These are phyloP conservation scores for Claviceps spartinae DNA, from an alignment of 2,329 filamentous ascomycete species.

Conservation along the genomic window DNA sequence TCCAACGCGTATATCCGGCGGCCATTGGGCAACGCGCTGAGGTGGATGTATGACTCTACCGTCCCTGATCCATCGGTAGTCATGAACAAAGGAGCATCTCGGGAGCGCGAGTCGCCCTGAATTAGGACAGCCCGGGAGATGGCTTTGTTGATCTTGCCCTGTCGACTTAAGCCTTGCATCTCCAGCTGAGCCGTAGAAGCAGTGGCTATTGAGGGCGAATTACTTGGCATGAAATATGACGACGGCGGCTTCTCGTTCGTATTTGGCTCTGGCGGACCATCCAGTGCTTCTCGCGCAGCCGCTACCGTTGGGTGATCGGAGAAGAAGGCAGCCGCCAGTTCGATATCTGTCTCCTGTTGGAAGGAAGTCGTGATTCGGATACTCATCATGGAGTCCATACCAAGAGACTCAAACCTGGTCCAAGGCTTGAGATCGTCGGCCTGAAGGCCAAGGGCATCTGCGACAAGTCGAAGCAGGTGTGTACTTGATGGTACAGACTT, in stretches of 20 bases:
- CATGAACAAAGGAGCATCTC: not conserved
- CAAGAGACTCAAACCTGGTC: not conserved
- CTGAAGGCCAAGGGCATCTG: not conserved
- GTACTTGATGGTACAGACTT: too few species aligned
- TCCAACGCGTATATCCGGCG: not conserved
- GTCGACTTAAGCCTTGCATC: not conserved
- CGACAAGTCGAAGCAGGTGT: not conserved
- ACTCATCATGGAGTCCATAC: not conserved
- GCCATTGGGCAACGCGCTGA: not conserved
- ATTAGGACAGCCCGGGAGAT: not conserved
- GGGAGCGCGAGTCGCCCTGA: not conserved
- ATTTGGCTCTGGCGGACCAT: not conserved
- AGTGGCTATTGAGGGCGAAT: not conserved
- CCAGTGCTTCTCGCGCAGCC: not conserved
- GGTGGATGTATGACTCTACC: not conserved
- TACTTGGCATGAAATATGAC: not conserved
- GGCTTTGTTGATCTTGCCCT: not conserved
- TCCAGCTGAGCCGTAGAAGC: not conserved
- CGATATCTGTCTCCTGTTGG: not conserved
- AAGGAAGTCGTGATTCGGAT: not conserved
- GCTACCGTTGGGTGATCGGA: not conserved
- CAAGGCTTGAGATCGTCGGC: not conserved
- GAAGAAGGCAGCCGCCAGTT: not conserved
- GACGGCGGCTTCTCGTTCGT: not conserved
- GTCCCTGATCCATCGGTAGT: not conserved